Conservation (phyloP, 805 yeast genomes). For the Starmerella vitae region DNA sequence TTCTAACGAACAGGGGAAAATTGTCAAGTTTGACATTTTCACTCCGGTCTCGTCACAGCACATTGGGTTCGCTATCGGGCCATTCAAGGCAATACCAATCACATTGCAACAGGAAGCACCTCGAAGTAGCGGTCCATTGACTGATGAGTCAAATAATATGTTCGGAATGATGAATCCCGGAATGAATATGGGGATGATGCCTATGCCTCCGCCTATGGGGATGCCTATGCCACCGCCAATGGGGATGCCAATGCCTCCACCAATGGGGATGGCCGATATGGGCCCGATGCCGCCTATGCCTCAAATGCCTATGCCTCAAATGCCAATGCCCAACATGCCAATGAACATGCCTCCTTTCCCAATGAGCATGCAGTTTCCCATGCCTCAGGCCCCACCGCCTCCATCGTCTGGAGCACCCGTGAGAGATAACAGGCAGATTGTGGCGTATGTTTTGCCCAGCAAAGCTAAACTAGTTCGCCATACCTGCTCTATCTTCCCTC, state of each 20-base stretch:
- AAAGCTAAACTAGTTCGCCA: conserved; percentile 37
- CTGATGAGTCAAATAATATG: neutral
- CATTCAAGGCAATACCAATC: conserved; percentile 55
- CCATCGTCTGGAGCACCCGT: neutral
- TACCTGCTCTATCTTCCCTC: conserved; percentile 60
- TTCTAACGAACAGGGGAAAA: conserved; percentile 57
- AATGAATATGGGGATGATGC: neutral
- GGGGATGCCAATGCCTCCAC: neutral
- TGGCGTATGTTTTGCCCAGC: conserved; percentile 23
- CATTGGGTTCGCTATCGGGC: conserved; percentile 88
- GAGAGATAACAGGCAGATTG: conserved; percentile 5
- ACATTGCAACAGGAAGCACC: conserved; percentile 3
- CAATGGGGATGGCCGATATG: neutral
- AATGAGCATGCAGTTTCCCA: too few species aligned
- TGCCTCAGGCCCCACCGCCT: neutral
- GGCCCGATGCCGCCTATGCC: too few species aligned
- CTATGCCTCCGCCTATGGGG: neutral
- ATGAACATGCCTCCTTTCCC: neutral
- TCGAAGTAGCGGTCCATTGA: neutral
- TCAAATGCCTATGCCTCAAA: too few species aligned
- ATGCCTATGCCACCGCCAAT: neutral
- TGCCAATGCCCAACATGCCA: too few species aligned
- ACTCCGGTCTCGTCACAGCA: conserved; percentile 90
- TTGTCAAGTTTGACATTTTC: conserved; percentile 56
- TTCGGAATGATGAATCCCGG: neutral